Evolutionary conservation across 2,329 filamentous ascomycete genomes (phyloP).

Genomic region (Colletotrichum noveboracense): DNA sequence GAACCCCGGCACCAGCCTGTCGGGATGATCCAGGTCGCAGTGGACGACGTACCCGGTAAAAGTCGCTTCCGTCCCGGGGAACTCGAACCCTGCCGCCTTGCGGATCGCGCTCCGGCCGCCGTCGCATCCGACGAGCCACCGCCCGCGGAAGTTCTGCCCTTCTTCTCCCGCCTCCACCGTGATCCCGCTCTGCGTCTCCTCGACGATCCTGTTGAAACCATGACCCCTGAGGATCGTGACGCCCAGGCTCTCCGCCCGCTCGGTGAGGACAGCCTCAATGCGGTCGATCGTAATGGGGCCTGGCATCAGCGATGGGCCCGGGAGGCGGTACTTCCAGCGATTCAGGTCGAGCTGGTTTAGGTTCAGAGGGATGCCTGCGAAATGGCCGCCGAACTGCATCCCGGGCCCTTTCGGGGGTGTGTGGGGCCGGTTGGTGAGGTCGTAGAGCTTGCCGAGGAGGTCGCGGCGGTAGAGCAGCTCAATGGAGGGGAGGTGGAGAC

Average conservation of each 20-base stretch:
- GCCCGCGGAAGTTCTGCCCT: constrained; percentile 25
- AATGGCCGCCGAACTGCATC: constrained; percentile 36
- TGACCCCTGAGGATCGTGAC: constrained; percentile 31
- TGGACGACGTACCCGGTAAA: constrained; percentile 39
- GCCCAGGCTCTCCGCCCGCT: constrained; percentile 31
- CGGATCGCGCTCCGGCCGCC: constrained; percentile 45
- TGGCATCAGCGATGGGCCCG: constrained; percentile 29
- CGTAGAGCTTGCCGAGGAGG: constrained; percentile 33
- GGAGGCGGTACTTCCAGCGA: constrained; percentile 35
- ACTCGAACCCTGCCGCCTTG: constrained; percentile 38
- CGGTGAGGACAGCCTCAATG: constrained; percentile 23
- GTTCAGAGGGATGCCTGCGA: constrained; percentile 34
- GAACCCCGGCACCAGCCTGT: constrained; percentile 31
- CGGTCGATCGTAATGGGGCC: constrained; percentile 24
- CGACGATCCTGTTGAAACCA: constrained; percentile 25
- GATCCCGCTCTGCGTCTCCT: constrained; percentile 26
- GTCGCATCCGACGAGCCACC: constrained; percentile 48
- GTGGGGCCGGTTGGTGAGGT: constrained; percentile 11
- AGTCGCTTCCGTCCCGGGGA: constrained; percentile 39
- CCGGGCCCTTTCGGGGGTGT: constrained; percentile 20
- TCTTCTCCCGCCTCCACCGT: constrained; percentile 22
- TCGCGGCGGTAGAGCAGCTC: constrained; percentile 44
- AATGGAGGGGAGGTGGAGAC: constrained; percentile 36
- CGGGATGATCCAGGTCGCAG: constrained; percentile 35
- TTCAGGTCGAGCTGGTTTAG: constrained; percentile 29